Evolutionary conservation across 2,329 filamentous ascomycete species (phyloP).

Genomic region (Cordyceps cicadae): DNA sequence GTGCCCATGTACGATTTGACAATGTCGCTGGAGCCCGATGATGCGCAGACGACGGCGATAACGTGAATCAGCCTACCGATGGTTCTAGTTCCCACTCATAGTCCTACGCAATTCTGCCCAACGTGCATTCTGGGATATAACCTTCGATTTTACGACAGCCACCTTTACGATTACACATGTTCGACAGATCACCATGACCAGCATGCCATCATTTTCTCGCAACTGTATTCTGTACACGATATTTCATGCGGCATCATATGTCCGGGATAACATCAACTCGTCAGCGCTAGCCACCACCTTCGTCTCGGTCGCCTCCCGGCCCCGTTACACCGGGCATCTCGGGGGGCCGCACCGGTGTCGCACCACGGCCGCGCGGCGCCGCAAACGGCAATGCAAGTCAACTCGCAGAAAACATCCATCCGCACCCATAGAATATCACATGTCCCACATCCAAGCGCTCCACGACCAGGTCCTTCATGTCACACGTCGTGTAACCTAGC

Average conservation of each 20-base stretch:
- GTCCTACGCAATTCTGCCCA: background rate
- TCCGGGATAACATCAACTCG: background rate
- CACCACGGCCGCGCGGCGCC: background rate
- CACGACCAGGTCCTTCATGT: constrained; percentile 1
- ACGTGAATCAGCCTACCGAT: too few relatives aligned
- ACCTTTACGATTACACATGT: background rate
- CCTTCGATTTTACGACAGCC: background rate
- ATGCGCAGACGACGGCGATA: too few relatives aligned
- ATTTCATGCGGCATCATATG: background rate
- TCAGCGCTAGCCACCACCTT: background rate
- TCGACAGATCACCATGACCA: background rate
- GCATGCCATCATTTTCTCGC: background rate
- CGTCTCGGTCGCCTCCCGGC: background rate
- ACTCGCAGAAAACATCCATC: background rate
- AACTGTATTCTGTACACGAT: background rate
- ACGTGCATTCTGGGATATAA: background rate
- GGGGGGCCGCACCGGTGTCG: background rate
- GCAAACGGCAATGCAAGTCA: background rate
- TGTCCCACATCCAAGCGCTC: background rate
- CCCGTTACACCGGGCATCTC: background rate
- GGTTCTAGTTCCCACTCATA: too few relatives aligned
- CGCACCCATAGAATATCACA: background rate
- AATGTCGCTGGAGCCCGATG: too few relatives aligned
- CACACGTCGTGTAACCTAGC: background rate
- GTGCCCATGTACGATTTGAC: too few relatives aligned